Conservation (phyloP, 768 basidiomycete species). For the Mycena polygramma region DNA sequence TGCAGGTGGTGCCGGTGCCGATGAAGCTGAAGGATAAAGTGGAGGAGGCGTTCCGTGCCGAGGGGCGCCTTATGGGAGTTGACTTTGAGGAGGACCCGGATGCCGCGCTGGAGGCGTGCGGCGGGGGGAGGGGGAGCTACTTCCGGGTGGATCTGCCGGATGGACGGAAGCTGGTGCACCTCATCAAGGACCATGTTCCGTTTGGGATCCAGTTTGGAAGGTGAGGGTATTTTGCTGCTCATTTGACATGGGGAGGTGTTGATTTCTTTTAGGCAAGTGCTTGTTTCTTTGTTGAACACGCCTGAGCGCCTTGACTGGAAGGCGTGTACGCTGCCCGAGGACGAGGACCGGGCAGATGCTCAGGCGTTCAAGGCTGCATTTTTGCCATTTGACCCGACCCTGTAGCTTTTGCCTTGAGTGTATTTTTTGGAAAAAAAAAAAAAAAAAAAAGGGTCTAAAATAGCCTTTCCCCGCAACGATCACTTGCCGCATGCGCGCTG, state of each 20-base stretch:
- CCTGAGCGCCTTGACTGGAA: slow-evolving; percentile 94
- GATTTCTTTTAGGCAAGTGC: slow-evolving; percentile 72
- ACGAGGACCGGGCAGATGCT: slow-evolving; percentile 88
- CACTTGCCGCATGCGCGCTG: no score
- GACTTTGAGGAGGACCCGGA: slow-evolving; percentile 83
- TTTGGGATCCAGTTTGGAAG: slow-evolving; percentile 96
- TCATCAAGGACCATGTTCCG: slow-evolving; percentile 80
- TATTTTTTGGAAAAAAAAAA: slow-evolving; percentile 9
- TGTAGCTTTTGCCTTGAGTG: neutral
- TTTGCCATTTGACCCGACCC: slow-evolving; percentile 73
- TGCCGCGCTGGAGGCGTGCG: slow-evolving; percentile 66
- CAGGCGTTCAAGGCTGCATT: slow-evolving; percentile 89
- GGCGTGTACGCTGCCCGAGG: slow-evolving; percentile 83
- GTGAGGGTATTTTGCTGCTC: slow-evolving; percentile 58
- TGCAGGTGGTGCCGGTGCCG: slow-evolving; percentile 89
- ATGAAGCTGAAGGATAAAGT: slow-evolving; percentile 70
- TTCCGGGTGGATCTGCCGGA: slow-evolving; percentile 93
- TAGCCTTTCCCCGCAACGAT: no score
- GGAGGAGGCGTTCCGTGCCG: slow-evolving; percentile 77
- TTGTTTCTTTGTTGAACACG: slow-evolving; percentile 81
- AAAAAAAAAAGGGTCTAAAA: no score
- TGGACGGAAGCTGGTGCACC: slow-evolving; percentile 87
- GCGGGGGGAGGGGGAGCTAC: slow-evolving; percentile 77
- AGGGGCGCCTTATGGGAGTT: slow-evolving; percentile 75
- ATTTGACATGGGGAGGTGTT: neutral